These are phyloP conservation scores for Dinochytrium kinnereticum DNA, from an alignment of 371 early-diverging fungal species.

Conservation along the genomic window DNA sequence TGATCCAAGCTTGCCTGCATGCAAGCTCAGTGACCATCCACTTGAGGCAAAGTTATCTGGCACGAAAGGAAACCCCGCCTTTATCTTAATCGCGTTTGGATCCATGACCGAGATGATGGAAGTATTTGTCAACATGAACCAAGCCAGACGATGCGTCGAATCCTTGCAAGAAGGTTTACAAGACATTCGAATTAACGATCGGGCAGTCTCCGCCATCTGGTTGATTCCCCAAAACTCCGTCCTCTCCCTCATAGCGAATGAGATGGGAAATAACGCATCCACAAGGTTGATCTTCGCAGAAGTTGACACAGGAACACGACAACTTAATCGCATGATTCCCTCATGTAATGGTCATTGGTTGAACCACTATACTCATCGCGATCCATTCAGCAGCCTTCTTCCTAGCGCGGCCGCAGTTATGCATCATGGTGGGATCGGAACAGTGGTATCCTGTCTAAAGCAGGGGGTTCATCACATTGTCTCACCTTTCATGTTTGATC, in stretches of 20 bases:
- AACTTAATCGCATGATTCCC: too few relatives aligned
- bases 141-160: neutral
- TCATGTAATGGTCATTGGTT: too few relatives aligned
- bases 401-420: neutral
- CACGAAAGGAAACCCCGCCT: too few relatives aligned
- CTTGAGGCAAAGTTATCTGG: too few relatives aligned
- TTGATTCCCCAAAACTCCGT: neutral
- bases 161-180: neutral
- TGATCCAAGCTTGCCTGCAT: too few relatives aligned
- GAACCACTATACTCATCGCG: constrained; percentile 1
- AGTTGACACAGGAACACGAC: neutral
- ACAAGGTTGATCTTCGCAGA: neutral
- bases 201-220: neutral
- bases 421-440: constrained; percentile 30
- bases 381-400: too few relatives aligned
- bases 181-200: neutral
- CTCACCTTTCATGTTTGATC: constrained; percentile 29
- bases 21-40: too few relatives aligned
- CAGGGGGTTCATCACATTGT: constrained; percentile 20
- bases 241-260: constrained; percentile 2
- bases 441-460: constrained; percentile 10
- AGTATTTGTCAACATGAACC: neutral
- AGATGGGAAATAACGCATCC: too few relatives aligned
- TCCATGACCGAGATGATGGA: constrained; percentile 21
- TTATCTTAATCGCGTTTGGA: constrained; percentile 24